Conservation (phyloP, 768 basidiomycete species). For the Hygrocybe punicea region DNA sequence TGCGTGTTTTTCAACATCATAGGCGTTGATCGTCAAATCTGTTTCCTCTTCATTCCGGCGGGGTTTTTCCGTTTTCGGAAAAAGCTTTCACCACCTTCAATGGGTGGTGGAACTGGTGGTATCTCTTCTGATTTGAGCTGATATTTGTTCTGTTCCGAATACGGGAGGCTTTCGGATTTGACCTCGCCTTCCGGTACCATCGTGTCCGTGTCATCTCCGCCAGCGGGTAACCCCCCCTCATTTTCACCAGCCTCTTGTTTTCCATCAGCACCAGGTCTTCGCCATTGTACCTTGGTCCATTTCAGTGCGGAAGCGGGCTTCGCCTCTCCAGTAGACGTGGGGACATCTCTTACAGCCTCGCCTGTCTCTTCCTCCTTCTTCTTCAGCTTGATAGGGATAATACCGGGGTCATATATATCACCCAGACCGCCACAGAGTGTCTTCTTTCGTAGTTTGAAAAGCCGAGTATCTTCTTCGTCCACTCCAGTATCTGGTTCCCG, state of each 20-base stretch:
- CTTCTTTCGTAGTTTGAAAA: slow-evolving; percentile 69
- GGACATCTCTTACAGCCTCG: not conserved
- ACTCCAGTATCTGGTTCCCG: slow-evolving; percentile 36
- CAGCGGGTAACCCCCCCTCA: slow-evolving; percentile 11
- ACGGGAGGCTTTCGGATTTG: not conserved
- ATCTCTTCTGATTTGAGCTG: not conserved
- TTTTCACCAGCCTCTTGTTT: slow-evolving; percentile 22
- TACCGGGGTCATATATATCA: slow-evolving; percentile 77
- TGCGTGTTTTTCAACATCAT: no score
- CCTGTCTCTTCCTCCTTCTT: slow-evolving; percentile 29
- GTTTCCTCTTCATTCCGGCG: not conserved
- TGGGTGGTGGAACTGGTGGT: not conserved
- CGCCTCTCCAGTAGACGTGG: not conserved
- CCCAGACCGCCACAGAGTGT: slow-evolving; percentile 58
- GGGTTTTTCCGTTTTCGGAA: slow-evolving; percentile 7
- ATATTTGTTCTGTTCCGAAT: not conserved
- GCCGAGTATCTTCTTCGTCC: slow-evolving; percentile 53
- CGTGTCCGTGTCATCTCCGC: not conserved
- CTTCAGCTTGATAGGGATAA: slow-evolving; percentile 63
- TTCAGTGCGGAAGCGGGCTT: slow-evolving; percentile 22
- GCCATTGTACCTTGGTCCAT: slow-evolving; percentile 40
- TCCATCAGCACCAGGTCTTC: slow-evolving; percentile 15
- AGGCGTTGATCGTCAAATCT: slow-evolving; percentile 1
- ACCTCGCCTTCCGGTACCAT: not conserved
- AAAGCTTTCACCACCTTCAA: not conserved